Evolutionary conservation across 805 yeast genomes (phyloP).

Genomic region (Saturnispora dispora): DNA sequence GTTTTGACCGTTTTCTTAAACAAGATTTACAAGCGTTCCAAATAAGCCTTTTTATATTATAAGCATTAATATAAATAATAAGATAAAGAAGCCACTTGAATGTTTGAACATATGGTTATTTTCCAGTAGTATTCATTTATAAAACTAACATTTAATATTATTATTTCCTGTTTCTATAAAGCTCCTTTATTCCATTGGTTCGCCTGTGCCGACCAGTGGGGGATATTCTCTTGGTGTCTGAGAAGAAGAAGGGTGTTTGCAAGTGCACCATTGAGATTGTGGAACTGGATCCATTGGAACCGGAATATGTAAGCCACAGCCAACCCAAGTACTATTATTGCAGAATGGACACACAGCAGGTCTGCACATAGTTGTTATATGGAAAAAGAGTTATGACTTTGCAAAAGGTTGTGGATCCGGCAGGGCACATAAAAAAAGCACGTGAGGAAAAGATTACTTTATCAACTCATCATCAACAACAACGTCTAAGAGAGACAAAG

Average conservation of each 20-base stretch:
- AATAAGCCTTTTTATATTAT: slow-evolving; percentile 32
- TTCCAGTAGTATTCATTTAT: not conserved
- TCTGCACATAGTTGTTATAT: slow-evolving; percentile 28
- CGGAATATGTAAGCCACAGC: slow-evolving; percentile 39
- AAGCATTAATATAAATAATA: not conserved
- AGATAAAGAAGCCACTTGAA: not conserved
- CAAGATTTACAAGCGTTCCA: slow-evolving; percentile 90
- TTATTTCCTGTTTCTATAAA: not conserved
- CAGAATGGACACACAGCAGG: slow-evolving; percentile 29
- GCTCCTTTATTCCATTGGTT: not conserved
- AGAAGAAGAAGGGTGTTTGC: slow-evolving; percentile 23
- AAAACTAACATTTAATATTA: not conserved
- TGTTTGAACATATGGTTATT: not conserved
- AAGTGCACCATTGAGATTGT: slow-evolving; percentile 31
- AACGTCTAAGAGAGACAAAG: not conserved
- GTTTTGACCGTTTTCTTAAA: slow-evolving; percentile 79
- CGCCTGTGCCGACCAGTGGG: slow-evolving; percentile 30
- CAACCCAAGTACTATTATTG: slow-evolving; percentile 31
- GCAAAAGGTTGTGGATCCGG: not conserved
- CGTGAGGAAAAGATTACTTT: slow-evolving; percentile 1
- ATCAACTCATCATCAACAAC: not conserved
- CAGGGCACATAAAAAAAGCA: not conserved
- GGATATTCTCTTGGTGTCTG: slow-evolving; percentile 27
- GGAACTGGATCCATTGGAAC: slow-evolving; percentile 31
- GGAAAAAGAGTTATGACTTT: not conserved